These are phyloP conservation scores for Penicillium antarcticum DNA, from an alignment of 495 filamentous ascomycete species.

Conservation along the genomic window DNA sequence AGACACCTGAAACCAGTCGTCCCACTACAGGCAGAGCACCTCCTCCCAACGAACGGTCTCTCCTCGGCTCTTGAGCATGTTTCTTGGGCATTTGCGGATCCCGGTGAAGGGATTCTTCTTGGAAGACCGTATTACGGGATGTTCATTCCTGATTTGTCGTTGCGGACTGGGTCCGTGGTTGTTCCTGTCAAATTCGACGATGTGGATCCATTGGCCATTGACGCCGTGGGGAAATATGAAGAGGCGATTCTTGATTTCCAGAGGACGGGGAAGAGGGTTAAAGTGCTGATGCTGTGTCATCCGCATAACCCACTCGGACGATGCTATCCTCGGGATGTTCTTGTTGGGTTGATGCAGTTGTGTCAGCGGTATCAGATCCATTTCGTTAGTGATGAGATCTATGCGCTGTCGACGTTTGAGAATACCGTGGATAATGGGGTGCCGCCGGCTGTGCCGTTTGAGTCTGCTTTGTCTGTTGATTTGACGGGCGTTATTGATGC, in stretches of 20 bases:
- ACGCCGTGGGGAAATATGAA: conserved; percentile 42
- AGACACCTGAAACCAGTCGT: conserved; percentile 35
- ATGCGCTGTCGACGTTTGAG: conserved; percentile 53
- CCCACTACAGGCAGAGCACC: conserved; percentile 34
- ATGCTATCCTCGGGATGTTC: conserved; percentile 50
- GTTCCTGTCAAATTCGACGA: conserved; percentile 44
- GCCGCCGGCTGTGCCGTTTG: conserved; percentile 37
- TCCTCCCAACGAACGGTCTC: conserved; percentile 48
- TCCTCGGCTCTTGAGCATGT: conserved; percentile 45
- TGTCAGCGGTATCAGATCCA: conserved; percentile 56
- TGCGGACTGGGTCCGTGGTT: conserved; percentile 25
- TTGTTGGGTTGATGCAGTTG: conserved; percentile 46
- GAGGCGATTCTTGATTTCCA: conserved; percentile 28
- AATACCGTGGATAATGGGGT: conserved; percentile 23
- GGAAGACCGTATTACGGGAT: conserved; percentile 48
- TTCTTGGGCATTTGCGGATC: conserved; percentile 42
- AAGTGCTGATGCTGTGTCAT: conserved; percentile 53
- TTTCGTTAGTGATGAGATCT: conserved; percentile 62
- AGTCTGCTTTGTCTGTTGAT: conserved; percentile 51
- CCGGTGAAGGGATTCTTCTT: conserved; percentile 49
- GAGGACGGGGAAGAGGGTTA: conserved; percentile 32
- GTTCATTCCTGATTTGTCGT: conserved; percentile 37
- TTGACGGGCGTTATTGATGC: conserved; percentile 46
- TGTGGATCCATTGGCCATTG: conserved; percentile 41
- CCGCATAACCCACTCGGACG: conserved; percentile 60